These are phyloP conservation scores for Bertia moriformis DNA, from an alignment of 2,329 filamentous ascomycete genomes.

Conservation along the genomic window DNA sequence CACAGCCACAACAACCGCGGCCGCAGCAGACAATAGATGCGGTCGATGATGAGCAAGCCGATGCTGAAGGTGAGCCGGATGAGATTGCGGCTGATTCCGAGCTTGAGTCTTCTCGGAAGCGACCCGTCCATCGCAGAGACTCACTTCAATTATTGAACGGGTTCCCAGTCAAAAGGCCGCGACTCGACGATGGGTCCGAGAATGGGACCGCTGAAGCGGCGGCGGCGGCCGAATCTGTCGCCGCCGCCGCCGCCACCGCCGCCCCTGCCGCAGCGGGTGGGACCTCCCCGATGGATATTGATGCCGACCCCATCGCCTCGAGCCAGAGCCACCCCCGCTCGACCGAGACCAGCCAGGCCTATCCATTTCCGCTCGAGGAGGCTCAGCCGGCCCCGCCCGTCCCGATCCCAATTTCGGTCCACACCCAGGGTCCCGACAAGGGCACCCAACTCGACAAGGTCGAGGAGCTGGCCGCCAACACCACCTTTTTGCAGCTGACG, in stretches of 20 bases:
- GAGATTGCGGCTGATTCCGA: conserved; percentile 17
- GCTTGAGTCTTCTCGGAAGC: conserved; percentile 32
- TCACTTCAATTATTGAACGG: conserved; percentile 33
- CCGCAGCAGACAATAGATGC: conserved; percentile 7
- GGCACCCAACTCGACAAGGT: conserved; percentile 52
- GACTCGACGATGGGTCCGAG: conserved; percentile 48
- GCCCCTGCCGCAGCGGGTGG: background rate
- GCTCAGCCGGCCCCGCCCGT: conserved; percentile 37
- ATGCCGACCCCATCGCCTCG: background rate
- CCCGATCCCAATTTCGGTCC: conserved; percentile 24
- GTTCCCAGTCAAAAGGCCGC: conserved; percentile 39
- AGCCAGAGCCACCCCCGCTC: background rate
- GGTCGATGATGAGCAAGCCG: background rate
- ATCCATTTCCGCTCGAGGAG: conserved; percentile 48
- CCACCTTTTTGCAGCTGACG: conserved; percentile 43
- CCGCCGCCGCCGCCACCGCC: too few species aligned
- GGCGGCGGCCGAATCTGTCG: too few species aligned
- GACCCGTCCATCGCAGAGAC: conserved; percentile 26
- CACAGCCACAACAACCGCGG: conserved; percentile 9
- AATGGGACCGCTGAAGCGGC: conserved; percentile 32
- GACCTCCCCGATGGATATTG: background rate
- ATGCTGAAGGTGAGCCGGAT: background rate
- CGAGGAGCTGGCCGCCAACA: conserved; percentile 40
- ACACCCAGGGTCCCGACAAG: conserved; percentile 47
- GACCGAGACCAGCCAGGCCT: conserved; percentile 27